Evolutionary conservation across 129 eudicot species (phyloP), one percentile per base, ranked within the genome.

Genomic region (Silybum marianum): DNA sequence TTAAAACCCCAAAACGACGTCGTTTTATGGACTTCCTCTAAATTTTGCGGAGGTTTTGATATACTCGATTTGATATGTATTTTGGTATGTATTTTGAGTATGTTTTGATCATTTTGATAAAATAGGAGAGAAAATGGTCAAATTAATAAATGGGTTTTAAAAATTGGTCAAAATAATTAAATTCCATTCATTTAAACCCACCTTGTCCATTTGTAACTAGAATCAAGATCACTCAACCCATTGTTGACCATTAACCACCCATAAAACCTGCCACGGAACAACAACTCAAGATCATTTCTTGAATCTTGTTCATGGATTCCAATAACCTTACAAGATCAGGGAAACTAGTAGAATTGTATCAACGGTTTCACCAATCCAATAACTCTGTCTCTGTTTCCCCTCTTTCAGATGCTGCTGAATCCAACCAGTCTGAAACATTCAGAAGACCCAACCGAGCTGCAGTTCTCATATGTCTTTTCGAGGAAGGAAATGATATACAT

Each of bases 381-480:
- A 24, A 30, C 0, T 26, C 76, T 2, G 9, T 44, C n/a, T n/a
- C n/a, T n/a, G n/a, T n/a, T 28, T 42, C 75, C 72, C 69, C 78
- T 32, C 75, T 67, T 74, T n/a, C 48, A 69, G 46, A 6, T 2
- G 26, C 65, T 60, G 24, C 24, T 30, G 40, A 77, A 68, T 66
- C 85, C 1, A 80, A 23, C 26, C 78, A 25, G 72, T 38, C 83
- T 72, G 69, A 78, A 48, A 78, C 16, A 42, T 24, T 34, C 71
- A 84, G 46, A 48, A 80, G 19, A 67, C 81, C 89, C 65, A 84
- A 72, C 9, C 67, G 87, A 86, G 95, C 95, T 69, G 95, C 97
- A 60, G 97, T 92, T 80, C 81, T 92, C 70, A 78, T 92, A 42
- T 92, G 93, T 44, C 78, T 92, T 38, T 92, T 87, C 73, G 89